These are phyloP conservation scores for Marchantia paleacea DNA, from an alignment of 225 moss, liverwort and hornwort genomes.

Conservation along the genomic window DNA sequence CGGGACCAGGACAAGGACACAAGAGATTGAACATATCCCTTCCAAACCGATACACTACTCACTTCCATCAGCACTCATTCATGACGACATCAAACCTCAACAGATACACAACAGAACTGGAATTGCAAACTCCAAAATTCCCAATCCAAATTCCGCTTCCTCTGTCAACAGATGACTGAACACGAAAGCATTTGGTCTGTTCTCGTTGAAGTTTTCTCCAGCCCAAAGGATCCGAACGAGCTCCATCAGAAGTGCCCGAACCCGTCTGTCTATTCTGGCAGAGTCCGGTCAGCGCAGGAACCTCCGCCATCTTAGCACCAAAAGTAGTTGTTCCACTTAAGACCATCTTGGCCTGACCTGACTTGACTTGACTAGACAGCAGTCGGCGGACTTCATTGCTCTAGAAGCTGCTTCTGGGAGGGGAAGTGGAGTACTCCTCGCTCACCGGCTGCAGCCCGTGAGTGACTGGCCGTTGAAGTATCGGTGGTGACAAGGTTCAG, in stretches of 20 bases:
- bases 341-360: background rate
- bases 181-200: too few relatives aligned
- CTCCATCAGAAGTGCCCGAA: background rate
- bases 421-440: background rate
- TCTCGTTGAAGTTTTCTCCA: background rate
- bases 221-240: too few relatives aligned
- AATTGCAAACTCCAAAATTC: background rate
- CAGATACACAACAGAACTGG: background rate
- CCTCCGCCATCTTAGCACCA: background rate
- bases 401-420: background rate
- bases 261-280: background rate
- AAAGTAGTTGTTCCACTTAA: background rate
- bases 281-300: background rate
- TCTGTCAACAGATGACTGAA: too few relatives aligned
- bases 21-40: too few relatives aligned
- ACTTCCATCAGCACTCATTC: too few relatives aligned
- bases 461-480: background rate
- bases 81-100: background rate
- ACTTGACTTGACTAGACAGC: background rate
- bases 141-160: background rate
- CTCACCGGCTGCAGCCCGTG: background rate
- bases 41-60: too few relatives aligned
- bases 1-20: background rate
- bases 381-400: background rate
- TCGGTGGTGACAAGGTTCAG: background rate